phyloP scores from a whole-genome alignment of 441 rosid genomes.

The Macaranga tanarius region DNA sequence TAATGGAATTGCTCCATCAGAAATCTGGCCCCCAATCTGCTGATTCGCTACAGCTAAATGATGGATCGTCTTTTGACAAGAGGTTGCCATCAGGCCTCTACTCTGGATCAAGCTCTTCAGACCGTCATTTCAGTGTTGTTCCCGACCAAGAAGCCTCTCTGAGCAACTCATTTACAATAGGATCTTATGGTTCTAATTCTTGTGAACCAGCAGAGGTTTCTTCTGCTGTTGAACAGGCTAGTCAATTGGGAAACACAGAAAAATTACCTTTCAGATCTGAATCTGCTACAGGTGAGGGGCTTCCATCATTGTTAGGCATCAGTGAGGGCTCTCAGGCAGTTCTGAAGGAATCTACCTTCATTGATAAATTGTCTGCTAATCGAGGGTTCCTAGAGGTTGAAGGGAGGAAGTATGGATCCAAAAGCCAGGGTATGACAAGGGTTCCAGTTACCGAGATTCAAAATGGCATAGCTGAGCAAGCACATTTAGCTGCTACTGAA shows the following conservation, averaged over 20 bases:
- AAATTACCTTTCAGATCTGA: constrained; percentile 24
- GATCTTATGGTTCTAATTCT: constrained; percentile 24
- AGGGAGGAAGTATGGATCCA: constrained; percentile 25
- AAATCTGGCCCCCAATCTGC: constrained; percentile 31
- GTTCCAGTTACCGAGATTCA: constrained; percentile 28
- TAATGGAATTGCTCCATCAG: constrained; percentile 42
- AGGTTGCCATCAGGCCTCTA: constrained; percentile 28
- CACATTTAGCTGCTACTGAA: constrained; percentile 22
- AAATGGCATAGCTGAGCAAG: constrained; percentile 28
- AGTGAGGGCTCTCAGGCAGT: constrained; percentile 25
- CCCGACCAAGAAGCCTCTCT: constrained; percentile 24
- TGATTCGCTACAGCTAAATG: constrained; percentile 23
- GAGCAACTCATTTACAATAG: constrained; percentile 29
- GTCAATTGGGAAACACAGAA: constrained; percentile 32
- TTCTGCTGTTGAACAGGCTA: constrained; percentile 42
- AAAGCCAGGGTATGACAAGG: constrained; percentile 23
- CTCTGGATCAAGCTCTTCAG: constrained; percentile 25
- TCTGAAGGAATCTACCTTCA: constrained; percentile 20
- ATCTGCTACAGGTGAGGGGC: constrained; percentile 23
- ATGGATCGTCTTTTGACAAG: constrained; percentile 19
- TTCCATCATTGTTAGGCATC: constrained; percentile 21
- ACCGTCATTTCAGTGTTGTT: constrained; percentile 23
- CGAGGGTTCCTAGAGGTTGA: constrained; percentile 27
- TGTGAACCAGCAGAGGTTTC: constrained; percentile 20
- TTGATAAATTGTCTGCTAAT: constrained; percentile 22